These are phyloP conservation scores for Xylaria bambusicola DNA, from an alignment of 495 filamentous ascomycete species.

Conservation along the genomic window DNA sequence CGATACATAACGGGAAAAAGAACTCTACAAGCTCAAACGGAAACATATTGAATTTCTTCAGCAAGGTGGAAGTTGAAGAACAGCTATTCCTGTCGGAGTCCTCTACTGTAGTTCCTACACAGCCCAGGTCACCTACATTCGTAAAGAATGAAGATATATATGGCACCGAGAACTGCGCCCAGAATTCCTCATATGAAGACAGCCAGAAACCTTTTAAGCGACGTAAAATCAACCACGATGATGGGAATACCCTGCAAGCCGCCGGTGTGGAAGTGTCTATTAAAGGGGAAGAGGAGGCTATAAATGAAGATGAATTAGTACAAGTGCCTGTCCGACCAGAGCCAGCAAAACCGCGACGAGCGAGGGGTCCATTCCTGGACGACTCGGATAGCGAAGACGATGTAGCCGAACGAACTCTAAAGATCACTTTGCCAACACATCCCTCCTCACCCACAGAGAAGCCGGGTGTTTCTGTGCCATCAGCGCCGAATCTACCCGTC, in stretches of 20 bases:
- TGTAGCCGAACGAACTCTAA: slow-evolving; percentile 9
- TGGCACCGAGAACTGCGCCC: slow-evolving; percentile 18
- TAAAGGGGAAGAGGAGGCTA: background rate
- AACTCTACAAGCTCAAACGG: slow-evolving; percentile 54
- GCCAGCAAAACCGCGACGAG: slow-evolving; percentile 16
- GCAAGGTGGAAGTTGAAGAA: slow-evolving; percentile 38
- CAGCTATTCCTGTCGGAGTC: slow-evolving; percentile 29
- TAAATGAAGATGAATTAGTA: background rate
- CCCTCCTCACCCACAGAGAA: slow-evolving; percentile 3
- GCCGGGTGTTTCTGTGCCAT: slow-evolving; percentile 16
- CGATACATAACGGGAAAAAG: slow-evolving; percentile 21
- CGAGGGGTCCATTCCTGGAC: slow-evolving; percentile 61
- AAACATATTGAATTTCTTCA: slow-evolving; percentile 61
- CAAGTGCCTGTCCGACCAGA: background rate
- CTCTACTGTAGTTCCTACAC: slow-evolving; percentile 3
- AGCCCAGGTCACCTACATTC: background rate
- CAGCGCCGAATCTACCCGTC: slow-evolving; percentile 29
- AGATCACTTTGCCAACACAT: slow-evolving; percentile 5
- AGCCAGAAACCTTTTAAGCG: slow-evolving; percentile 27
- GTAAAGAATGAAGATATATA: slow-evolving; percentile 29
- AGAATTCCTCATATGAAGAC: slow-evolving; percentile 24
- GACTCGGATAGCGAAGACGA: slow-evolving; percentile 67
- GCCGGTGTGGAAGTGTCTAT: background rate
- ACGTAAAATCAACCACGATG: slow-evolving; percentile 30
- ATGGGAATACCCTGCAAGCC: background rate